Conservation (phyloP, 1,284 basidiomycete genomes). For the Rhodotorula mucilaginosa region DNA sequence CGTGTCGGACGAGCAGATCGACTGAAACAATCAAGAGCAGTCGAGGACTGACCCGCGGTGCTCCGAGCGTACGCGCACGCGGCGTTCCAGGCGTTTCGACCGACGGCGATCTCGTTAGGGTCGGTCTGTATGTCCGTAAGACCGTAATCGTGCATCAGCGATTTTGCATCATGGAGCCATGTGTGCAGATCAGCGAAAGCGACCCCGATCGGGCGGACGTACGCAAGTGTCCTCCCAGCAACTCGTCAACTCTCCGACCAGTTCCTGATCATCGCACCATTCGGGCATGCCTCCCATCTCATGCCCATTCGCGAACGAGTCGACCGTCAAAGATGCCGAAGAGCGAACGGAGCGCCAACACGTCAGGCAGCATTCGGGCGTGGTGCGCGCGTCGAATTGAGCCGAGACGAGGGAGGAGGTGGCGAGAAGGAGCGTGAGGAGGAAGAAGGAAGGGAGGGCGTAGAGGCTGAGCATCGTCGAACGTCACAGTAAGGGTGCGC, state of each 20-base stretch:
- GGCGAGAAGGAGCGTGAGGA: background rate
- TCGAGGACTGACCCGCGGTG: background rate
- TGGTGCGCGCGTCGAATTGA: background rate
- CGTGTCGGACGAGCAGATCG: background rate
- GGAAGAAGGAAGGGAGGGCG: background rate
- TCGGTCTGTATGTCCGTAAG: background rate
- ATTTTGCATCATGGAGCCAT: too few relatives aligned
- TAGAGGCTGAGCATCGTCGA: background rate
- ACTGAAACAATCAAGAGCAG: too few relatives aligned
- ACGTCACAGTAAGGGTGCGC: too few relatives aligned
- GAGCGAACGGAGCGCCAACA: background rate
- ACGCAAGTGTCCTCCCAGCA: constrained; percentile 10
- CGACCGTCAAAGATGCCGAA: background rate
- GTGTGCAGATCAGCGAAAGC: background rate
- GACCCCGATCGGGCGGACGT: background rate
- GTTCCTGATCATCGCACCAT: background rate
- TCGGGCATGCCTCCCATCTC: background rate
- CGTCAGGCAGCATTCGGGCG: background rate
- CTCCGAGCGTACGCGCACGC: background rate
- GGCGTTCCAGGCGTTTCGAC: background rate
- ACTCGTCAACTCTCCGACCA: background rate
- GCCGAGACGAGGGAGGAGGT: background rate
- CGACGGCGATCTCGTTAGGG: background rate
- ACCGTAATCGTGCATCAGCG: too few relatives aligned
- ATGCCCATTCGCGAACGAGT: background rate